Conservation (phyloP, 2,329 filamentous ascomycete genomes). For the Xylaria digitata region DNA sequence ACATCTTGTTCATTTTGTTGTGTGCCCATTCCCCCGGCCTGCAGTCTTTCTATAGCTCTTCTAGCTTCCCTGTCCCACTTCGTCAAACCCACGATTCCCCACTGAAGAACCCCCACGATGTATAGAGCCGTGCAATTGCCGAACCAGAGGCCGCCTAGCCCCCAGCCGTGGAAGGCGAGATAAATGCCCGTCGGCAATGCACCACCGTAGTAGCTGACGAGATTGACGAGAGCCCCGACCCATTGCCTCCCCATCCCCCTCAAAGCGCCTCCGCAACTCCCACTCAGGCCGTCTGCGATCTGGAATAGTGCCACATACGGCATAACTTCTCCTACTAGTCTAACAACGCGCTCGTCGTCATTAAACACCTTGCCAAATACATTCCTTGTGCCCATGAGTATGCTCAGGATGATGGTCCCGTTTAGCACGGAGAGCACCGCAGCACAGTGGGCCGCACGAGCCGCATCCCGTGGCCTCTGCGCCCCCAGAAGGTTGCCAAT, state of each 20-base stretch:
- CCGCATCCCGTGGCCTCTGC: conserved; percentile 71
- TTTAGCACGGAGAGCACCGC: conserved; percentile 78
- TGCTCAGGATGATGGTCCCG: conserved; percentile 72
- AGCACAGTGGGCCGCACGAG: conserved; percentile 78
- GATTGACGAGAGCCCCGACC: conserved; percentile 83
- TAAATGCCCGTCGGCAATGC: conserved; percentile 85
- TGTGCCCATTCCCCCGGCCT: conserved; percentile 54
- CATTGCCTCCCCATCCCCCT: conserved; percentile 89
- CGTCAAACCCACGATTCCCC: conserved; percentile 81
- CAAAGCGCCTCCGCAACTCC: conserved; percentile 82
- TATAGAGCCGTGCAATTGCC: conserved; percentile 86
- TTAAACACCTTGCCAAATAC: conserved; percentile 85
- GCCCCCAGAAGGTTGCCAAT: conserved; percentile 85
- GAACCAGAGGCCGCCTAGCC: conserved; percentile 81
- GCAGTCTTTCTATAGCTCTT: conserved; percentile 77
- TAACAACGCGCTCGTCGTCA: conserved; percentile 76
- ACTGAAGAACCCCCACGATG: conserved; percentile 80
- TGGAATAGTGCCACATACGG: conserved; percentile 91
- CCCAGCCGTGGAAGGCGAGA: conserved; percentile 88
- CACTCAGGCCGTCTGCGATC: conserved; percentile 88
- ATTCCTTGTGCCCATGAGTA: conserved; percentile 77
- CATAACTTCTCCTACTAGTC: conserved; percentile 79
- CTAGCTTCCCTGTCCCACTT: conserved; percentile 80
- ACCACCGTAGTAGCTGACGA: conserved; percentile 85
- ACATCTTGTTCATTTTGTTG: neutral